These are phyloP conservation scores for Priceomyces castillae DNA, from an alignment of 805 yeast species.

Conservation along the genomic window DNA sequence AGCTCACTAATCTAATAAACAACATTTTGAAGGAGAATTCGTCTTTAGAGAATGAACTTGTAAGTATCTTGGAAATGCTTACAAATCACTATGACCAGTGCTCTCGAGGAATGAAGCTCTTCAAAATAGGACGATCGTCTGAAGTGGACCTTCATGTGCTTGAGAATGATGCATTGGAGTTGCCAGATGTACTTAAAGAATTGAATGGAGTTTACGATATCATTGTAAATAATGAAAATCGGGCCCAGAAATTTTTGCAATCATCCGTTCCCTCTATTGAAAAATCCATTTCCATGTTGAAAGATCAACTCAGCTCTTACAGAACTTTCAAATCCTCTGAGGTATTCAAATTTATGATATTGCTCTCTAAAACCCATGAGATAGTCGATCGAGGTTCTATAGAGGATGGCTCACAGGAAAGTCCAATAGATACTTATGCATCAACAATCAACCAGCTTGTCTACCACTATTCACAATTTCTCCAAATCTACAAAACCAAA, in stretches of 20 bases:
- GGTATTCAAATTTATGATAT: conserved; percentile 24
- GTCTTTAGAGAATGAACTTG: conserved; percentile 65
- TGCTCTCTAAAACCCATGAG: conserved; percentile 17
- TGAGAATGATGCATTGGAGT: conserved; percentile 51
- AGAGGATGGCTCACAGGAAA: too few species aligned
- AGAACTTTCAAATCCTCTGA: conserved; percentile 21
- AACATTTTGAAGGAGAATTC: conserved; percentile 40
- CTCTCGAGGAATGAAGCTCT: conserved; percentile 40
- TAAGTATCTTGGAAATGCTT: conserved; percentile 62
- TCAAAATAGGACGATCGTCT: conserved; percentile 16
- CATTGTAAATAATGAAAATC: conserved; percentile 31
- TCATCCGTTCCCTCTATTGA: conserved; percentile 14
- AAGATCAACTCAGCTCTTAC: conserved; percentile 16
- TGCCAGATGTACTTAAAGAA: conserved; percentile 54
- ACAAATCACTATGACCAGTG: conserved; percentile 86
- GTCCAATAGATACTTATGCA: conserved; percentile 20
- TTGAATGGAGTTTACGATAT: conserved; percentile 38
- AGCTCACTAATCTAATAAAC: conserved; percentile 17
- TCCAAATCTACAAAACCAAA: conserved; percentile 30
- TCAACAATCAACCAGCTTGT: conserved; percentile 28
- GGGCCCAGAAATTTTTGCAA: conserved; percentile 24
- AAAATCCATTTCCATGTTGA: conserved; percentile 12
- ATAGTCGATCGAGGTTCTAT: conserved; percentile 12
- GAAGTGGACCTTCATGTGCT: conserved; percentile 45
- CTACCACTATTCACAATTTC: conserved; percentile 36